Percentiles rank a stretch among this genome's conserved stretches.
phyloP scores from a whole-genome alignment of 768 basidiomycete genomes.

The Mycena vulgaris region DNA sequence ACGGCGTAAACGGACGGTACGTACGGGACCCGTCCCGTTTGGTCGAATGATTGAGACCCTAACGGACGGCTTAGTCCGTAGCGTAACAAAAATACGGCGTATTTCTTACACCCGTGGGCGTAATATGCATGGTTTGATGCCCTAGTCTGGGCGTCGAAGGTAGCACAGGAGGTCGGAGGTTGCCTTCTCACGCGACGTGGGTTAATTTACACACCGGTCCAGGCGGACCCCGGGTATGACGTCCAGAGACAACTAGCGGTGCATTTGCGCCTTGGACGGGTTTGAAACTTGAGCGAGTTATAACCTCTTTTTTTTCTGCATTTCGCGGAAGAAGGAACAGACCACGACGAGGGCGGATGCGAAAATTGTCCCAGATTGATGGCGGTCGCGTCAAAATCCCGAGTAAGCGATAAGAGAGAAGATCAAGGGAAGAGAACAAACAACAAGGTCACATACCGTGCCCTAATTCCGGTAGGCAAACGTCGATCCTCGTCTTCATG shows the following conservation, averaged over 20 bases:
- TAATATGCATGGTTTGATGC: too few species aligned
- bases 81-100: too few species aligned
- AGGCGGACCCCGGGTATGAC: constrained; percentile 5
- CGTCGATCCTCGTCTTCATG: background rate
- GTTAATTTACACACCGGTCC: background rate
- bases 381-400: too few species aligned
- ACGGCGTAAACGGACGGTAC: too few species aligned
- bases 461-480: background rate
- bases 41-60: too few species aligned
- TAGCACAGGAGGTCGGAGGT: background rate
- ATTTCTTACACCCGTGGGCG: too few species aligned
- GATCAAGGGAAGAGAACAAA: background rate
- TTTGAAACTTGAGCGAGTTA: background rate
- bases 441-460: background rate
- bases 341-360: background rate
- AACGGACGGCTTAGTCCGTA: too few species aligned
- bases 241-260: too few species aligned
- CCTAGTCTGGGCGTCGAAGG: too few species aligned
- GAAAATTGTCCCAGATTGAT: background rate
- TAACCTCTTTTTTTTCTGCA: background rate
- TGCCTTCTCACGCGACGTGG: constrained; percentile 8
- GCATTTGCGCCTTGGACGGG: background rate
- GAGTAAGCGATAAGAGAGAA: background rate
- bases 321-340: background rate
- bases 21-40: too few species aligned